Percentiles rank a stretch among this genome's conserved stretches.
Conservation (phyloP, 805 yeast species). For the Brettanomyces nanus region DNA sequence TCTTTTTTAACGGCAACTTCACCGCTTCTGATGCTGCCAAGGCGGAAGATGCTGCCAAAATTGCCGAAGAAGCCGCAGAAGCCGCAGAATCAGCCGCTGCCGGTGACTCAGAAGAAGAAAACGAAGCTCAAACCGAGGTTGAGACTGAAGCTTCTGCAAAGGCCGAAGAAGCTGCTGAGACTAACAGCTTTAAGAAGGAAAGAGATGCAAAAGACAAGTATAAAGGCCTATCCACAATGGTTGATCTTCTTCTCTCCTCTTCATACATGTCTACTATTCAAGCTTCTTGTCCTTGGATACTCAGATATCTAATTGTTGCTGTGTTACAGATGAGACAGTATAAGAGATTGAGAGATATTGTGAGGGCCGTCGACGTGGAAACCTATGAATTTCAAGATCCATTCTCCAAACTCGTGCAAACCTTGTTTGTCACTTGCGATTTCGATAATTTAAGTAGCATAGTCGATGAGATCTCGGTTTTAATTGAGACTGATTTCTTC, state of each 20-base stretch:
- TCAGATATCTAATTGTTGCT: constrained; percentile 59
- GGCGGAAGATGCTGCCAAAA: background rate
- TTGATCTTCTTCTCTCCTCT: constrained; percentile 50
- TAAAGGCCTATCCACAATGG: constrained; percentile 43
- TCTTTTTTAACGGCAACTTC: constrained; percentile 32
- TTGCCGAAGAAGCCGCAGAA: constrained; percentile 1
- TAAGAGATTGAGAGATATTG: constrained; percentile 49
- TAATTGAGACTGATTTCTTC: constrained; percentile 52
- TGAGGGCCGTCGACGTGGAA: constrained; percentile 52
- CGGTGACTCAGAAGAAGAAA: constrained; percentile 2
- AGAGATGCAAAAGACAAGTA: background rate
- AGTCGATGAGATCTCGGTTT: constrained; percentile 37
- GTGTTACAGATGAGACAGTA: constrained; percentile 34
- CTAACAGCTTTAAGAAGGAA: background rate
- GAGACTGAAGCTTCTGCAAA: background rate
- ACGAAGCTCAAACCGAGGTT: background rate
- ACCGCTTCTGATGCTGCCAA: constrained; percentile 1
- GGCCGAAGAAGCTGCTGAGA: background rate
- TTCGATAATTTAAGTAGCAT: constrained; percentile 43
- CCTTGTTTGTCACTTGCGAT: constrained; percentile 51
- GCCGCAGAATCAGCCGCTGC: constrained; percentile 1
- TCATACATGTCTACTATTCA: constrained; percentile 60
- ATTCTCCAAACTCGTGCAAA: constrained; percentile 46
- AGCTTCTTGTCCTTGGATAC: constrained; percentile 65
- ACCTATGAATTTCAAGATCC: constrained; percentile 60